These are phyloP conservation scores for Ceratocystis variospora DNA, from an alignment of 2,329 filamentous ascomycete species.

Conservation along the genomic window DNA sequence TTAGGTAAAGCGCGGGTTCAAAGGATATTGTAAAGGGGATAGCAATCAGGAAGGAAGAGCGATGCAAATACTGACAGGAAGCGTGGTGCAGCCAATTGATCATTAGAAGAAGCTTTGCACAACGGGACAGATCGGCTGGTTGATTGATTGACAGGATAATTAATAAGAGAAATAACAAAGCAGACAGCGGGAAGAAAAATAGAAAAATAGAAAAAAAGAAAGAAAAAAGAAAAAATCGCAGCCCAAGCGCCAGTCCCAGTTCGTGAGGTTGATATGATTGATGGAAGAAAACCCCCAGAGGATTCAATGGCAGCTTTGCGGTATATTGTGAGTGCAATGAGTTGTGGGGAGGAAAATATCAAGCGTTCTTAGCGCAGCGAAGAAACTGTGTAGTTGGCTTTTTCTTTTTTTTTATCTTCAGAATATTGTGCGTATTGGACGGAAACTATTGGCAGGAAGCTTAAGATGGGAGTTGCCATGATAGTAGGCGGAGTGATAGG, in stretches of 20 bases:
- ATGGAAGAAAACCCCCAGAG: background rate
- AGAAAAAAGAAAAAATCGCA: background rate
- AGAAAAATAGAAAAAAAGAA: background rate
- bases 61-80: background rate
- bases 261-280: background rate
- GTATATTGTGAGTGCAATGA: background rate
- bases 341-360: background rate
- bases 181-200: background rate
- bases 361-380: background rate
- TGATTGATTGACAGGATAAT: background rate
- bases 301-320: background rate
- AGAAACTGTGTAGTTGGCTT: background rate
- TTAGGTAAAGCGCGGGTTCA: background rate
- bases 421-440: background rate
- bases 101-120: background rate
- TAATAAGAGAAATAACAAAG: slow-evolving; percentile 2
- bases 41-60: background rate
- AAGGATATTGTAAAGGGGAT: background rate
- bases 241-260: slow-evolving; percentile 1
- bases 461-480: background rate
- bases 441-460: background rate
- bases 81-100: background rate
- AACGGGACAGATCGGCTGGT: background rate
- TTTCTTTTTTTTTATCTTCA: background rate
- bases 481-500: background rate